Evolutionary conservation across 768 basidiomycete species (phyloP).

Genomic region (Russula sp.): DNA sequence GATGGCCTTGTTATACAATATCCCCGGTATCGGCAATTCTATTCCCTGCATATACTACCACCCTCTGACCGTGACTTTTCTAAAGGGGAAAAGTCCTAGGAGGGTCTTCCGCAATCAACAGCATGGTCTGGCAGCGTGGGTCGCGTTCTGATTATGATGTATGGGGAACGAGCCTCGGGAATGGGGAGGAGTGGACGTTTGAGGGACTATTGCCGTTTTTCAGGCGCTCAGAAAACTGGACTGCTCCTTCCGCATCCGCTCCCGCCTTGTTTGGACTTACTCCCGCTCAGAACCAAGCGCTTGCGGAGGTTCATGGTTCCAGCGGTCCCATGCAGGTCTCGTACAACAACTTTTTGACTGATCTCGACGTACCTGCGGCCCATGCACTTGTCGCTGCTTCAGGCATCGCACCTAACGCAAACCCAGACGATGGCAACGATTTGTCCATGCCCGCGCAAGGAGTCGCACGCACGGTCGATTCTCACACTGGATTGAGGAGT

Average conservation of each 20-base stretch:
- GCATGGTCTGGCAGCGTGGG: constrained; percentile 23
- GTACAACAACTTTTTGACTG: constrained; percentile 22
- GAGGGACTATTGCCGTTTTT: constrained; percentile 19
- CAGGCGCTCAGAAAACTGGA: constrained; percentile 21
- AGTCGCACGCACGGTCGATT: constrained; percentile 19
- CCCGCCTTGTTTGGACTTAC: constrained; percentile 13
- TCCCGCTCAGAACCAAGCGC: constrained; percentile 8
- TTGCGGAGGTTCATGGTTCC: constrained; percentile 7
- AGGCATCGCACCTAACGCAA: constrained; percentile 12
- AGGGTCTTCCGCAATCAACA: constrained; percentile 22
- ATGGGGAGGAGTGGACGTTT: constrained; percentile 21
- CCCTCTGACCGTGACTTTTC: neutral
- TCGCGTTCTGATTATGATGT: constrained; percentile 19
- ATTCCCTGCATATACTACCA: neutral
- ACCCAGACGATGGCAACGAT: constrained; percentile 21
- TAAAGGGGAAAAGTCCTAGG: constrained; percentile 22
- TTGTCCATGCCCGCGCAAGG: constrained; percentile 21
- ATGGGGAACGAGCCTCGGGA: constrained; percentile 18
- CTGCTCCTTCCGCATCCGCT: constrained; percentile 7
- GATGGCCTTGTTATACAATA: constrained; percentile 19
- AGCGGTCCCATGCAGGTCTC: constrained; percentile 16
- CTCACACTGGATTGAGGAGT: constrained; percentile 14
- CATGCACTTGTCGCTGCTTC: constrained; percentile 16
- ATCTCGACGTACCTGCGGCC: constrained; percentile 20
- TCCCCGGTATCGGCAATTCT: constrained; percentile 6